phyloP scores from a whole-genome alignment of 441 rosid genomes.

The Eugenia klotzschiana region DNA sequence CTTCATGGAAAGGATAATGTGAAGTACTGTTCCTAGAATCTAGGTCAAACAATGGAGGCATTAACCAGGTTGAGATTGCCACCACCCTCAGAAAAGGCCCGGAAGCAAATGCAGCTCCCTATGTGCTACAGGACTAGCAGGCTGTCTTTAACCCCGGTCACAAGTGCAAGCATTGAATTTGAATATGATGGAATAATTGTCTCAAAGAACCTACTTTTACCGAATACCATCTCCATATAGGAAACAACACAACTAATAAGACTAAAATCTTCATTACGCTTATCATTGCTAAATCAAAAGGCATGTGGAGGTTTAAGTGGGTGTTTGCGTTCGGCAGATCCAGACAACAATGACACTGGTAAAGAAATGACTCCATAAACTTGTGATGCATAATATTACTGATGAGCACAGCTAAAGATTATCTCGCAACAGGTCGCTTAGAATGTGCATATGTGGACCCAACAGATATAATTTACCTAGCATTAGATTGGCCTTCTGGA shows the following conservation, averaged over 20 bases:
- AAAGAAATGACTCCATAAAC: background rate
- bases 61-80: background rate
- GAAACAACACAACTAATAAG: background rate
- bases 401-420: background rate
- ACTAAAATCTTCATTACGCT: background rate
- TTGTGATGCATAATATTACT: background rate
- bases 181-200: background rate
- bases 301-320: background rate
- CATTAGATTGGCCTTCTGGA: constrained; percentile 1
- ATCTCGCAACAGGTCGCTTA: background rate
- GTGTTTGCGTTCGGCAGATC: background rate
- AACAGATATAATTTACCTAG: constrained; percentile 6
- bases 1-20: background rate
- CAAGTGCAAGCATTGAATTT: background rate
- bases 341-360: background rate
- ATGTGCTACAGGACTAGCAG: background rate
- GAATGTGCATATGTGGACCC: background rate
- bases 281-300: background rate
- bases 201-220: background rate
- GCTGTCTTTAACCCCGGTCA: background rate
- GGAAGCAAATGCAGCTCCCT: background rate
- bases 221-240: background rate
- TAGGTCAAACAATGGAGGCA: background rate
- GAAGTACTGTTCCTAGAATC: background rate
- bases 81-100: background rate